These are phyloP conservation scores for Kwoniella pini DNA, from an alignment of 768 basidiomycete genomes.

Conservation along the genomic window DNA sequence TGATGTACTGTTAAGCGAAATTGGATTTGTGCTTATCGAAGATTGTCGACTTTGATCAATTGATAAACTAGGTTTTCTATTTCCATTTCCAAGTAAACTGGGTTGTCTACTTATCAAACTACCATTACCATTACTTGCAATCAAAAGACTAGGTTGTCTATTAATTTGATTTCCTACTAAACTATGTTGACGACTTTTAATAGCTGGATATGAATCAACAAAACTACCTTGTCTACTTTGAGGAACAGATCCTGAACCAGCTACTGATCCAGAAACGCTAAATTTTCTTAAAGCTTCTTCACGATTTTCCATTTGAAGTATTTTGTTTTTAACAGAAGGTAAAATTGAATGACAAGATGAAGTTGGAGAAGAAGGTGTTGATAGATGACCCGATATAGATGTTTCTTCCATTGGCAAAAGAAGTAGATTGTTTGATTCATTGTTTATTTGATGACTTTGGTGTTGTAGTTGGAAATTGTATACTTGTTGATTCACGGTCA, in stretches of 20 bases:
- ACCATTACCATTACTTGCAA: too few relatives aligned
- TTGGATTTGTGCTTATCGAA: neutral
- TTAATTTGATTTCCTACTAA: neutral
- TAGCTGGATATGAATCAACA: neutral
- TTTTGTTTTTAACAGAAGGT: slow-evolving; percentile 46
- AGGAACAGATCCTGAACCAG: neutral
- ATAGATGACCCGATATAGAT: neutral
- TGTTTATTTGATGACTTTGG: neutral
- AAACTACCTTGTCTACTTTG: slow-evolving; percentile 9
- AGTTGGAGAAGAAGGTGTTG: slow-evolving; percentile 2
- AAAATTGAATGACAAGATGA: slow-evolving; percentile 33
- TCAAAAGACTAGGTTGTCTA: too few relatives aligned
- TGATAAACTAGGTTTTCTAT: too few relatives aligned
- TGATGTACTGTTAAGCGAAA: too few relatives aligned
- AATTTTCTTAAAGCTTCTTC: slow-evolving; percentile 48
- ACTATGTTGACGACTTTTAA: neutral
- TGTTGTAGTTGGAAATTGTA: neutral
- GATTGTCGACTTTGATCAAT: neutral
- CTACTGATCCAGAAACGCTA: slow-evolving; percentile 29
- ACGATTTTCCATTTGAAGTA: slow-evolving; percentile 49
- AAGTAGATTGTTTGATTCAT: neutral
- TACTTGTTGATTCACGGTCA: neutral
- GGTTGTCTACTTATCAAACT: neutral
- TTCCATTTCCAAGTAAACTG: too few relatives aligned
- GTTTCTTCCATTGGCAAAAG: slow-evolving; percentile 9